phyloP scores from a whole-genome alignment of 2,329 filamentous ascomycete species.

The Didymella arachidicola region DNA sequence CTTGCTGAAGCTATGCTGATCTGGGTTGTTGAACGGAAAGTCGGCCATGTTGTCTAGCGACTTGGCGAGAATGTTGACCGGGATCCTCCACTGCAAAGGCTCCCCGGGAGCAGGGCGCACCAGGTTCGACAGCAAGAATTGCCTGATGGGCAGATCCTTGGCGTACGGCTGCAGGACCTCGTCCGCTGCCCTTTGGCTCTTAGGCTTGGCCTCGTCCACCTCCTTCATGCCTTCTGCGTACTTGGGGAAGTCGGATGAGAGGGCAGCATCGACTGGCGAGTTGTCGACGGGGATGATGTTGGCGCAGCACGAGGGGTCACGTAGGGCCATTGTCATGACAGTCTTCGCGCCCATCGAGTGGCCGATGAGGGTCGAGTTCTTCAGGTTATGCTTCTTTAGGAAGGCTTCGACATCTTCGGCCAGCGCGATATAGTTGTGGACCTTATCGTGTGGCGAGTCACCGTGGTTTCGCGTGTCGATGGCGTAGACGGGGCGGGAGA shows the following conservation, averaged over 20 bases:
- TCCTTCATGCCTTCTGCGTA: constrained; percentile 87
- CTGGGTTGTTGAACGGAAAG: constrained; percentile 83
- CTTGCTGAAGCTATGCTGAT: constrained; percentile 73
- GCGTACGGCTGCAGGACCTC: constrained; percentile 79
- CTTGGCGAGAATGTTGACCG: constrained; percentile 72
- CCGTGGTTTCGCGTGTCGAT: constrained; percentile 94
- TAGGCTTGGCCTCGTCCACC: constrained; percentile 74
- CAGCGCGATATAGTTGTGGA: constrained; percentile 83
- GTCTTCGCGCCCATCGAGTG: constrained; percentile 98
- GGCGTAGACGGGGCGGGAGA: constrained; percentile 82
- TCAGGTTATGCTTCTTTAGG: constrained; percentile 73
- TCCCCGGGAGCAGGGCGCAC: constrained; percentile 62
- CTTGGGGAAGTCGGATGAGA: constrained; percentile 76
- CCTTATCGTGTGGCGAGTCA: constrained; percentile 77
- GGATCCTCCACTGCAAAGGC: constrained; percentile 77
- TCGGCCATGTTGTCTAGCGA: constrained; percentile 80
- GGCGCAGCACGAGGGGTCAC: constrained; percentile 70
- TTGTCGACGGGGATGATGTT: constrained; percentile 89
- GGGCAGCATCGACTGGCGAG: constrained; percentile 80
- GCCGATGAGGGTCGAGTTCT: constrained; percentile 79
- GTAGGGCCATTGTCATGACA: constrained; percentile 85
- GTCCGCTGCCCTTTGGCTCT: constrained; percentile 79
- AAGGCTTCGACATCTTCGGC: constrained; percentile 84
- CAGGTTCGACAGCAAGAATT: constrained; percentile 91
- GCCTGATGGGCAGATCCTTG: constrained; percentile 76